These are phyloP conservation scores for Globisporangium nunn DNA, from an alignment of 352 stramenopile genomes.

Conservation along the genomic window DNA sequence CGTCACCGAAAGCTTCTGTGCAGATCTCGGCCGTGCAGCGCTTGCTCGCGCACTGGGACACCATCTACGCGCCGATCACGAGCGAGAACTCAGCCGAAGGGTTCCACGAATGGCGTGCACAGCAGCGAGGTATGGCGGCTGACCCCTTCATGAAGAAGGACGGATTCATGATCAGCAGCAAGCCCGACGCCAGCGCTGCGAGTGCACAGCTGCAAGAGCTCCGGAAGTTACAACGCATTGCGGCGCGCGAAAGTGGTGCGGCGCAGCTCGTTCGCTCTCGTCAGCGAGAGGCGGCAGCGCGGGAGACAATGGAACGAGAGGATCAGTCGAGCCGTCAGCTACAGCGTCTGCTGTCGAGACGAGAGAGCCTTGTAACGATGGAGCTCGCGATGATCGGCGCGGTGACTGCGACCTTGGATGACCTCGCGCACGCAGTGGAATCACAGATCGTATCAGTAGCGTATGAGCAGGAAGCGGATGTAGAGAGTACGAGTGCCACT, in stretches of 20 bases:
- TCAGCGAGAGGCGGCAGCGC: conserved; percentile 13
- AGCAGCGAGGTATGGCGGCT: conserved; percentile 44
- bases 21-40: conserved; percentile 42
- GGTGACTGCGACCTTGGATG: conserved; percentile 1
- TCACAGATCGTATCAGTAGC: background rate
- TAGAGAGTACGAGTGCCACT: background rate
- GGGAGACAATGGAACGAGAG: conserved; percentile 19
- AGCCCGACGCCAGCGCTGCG: conserved; percentile 18
- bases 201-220: conserved; percentile 23
- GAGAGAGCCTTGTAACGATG: conserved; percentile 5
- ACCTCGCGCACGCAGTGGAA: conserved; percentile 6
- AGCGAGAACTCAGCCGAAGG: conserved; percentile 31
- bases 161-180: conserved; percentile 51
- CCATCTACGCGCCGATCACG: conserved; percentile 56
- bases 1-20: conserved; percentile 39
- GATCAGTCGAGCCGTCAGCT: conserved; percentile 14
- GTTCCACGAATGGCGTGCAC: conserved; percentile 33
- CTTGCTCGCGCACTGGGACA: conserved; percentile 43
- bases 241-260: conserved; percentile 30
- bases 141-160: conserved; percentile 35
- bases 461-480: background rate
- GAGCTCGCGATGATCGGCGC: conserved; percentile 13
- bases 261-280: conserved; percentile 26
- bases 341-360: background rate
- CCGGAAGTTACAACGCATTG: conserved; percentile 32